Evolutionary conservation across 2,329 filamentous ascomycete genomes (phyloP).

Genomic region (Geosmithia putterillii): DNA sequence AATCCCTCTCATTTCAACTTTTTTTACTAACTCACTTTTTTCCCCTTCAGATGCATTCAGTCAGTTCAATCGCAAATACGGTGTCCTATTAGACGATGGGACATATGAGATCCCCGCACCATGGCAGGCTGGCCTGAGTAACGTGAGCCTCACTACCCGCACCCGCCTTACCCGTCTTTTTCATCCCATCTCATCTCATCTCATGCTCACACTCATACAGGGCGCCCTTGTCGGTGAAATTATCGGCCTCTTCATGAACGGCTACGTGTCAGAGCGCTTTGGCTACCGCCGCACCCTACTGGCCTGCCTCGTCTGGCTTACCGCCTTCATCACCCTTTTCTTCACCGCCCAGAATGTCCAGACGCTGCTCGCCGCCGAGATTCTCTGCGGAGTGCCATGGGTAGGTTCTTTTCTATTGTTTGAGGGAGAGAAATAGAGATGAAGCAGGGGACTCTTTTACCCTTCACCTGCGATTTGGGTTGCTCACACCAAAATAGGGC

Average conservation of each 20-base stretch:
- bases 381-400: constrained; percentile 51
- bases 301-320: constrained; percentile 37
- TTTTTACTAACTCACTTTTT: constrained; percentile 4
- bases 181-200: not conserved
- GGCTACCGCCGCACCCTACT: constrained; percentile 57
- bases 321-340: constrained; percentile 48
- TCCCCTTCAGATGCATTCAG: constrained; percentile 29
- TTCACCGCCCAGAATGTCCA: constrained; percentile 51
- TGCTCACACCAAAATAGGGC: constrained; percentile 12
- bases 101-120: constrained; percentile 43
- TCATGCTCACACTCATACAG: constrained; percentile 12
- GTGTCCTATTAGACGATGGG: constrained; percentile 29
- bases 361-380: constrained; percentile 46
- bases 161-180: no score
- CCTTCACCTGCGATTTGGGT: not conserved
- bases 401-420: no score
- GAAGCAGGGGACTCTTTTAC: no score
- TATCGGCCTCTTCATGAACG: constrained; percentile 54
- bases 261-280: constrained; percentile 52
- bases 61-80: constrained; percentile 47
- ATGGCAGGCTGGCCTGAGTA: constrained; percentile 52
- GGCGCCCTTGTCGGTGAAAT: constrained; percentile 51
- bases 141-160: constrained; percentile 23
- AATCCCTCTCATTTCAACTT: not conserved
- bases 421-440: no score